Conservation (phyloP, 371 early-diverging fungal species). For the Mortierella polycephala region DNA sequence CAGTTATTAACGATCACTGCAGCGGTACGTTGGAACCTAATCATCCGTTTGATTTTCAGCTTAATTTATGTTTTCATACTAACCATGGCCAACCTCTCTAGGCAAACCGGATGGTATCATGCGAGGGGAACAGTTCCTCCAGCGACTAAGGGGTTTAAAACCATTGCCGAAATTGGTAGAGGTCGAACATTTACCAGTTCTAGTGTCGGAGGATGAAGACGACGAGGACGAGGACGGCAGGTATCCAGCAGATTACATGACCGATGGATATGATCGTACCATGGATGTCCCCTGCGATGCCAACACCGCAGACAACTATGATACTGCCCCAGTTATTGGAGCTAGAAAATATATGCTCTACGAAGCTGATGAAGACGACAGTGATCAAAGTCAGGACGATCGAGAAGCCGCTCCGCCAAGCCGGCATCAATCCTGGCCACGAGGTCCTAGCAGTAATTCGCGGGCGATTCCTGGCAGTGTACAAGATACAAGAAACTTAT, state of each 20-base stretch:
- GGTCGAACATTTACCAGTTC: neutral
- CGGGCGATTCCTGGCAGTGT: neutral
- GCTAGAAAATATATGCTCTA: slow-evolving; percentile 19
- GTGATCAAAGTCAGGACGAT: slow-evolving; percentile 26
- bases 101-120: slow-evolving; percentile 25
- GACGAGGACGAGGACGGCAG: neutral
- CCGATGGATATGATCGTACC: neutral
- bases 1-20: slow-evolving; percentile 38
- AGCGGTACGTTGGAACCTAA: slow-evolving; percentile 12
- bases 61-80: neutral
- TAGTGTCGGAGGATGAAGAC: neutral
- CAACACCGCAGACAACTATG: too few relatives aligned
- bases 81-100: neutral
- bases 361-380: slow-evolving; percentile 30
- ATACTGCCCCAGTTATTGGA: neutral
- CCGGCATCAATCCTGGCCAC: neutral
- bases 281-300: neutral
- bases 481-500: neutral
- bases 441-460: neutral
- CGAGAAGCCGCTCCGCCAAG: neutral
- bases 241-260: neutral
- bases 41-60: neutral
- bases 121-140: slow-evolving; percentile 19
- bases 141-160: slow-evolving; percentile 15
- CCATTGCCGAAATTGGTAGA: slow-evolving; percentile 18